Base-by-base conservation (phyloP, 345 rosid species). In the Pistacia vera region DNA sequence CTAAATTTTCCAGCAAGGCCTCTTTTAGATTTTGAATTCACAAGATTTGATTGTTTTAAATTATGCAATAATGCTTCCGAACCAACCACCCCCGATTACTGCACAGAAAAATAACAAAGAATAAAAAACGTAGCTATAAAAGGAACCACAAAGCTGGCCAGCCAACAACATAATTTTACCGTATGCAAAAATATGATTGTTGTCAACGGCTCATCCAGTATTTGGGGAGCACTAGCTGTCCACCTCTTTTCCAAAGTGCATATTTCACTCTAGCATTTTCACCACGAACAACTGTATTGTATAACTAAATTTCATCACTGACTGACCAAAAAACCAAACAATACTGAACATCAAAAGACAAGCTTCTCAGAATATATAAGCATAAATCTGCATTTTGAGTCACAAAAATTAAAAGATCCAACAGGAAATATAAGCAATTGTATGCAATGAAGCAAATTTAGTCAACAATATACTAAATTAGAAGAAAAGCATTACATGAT, bases 81-180 rank as follows among this genome's bases (percentile, higher is more conserved):
- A 86, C 92, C 88, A 94, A 79, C 90, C 94, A 92, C 46, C 97
- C 98, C 41, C 99, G 97, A 94, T 86, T 41, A 57, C 99, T 97
- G 86, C 83, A 82, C 7, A 54, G 38, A 44, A 60, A 70, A 35
- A 62, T 63, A 68, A 58, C 49, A 30, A 68, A 70, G 44, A 36
- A 68, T 77, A 28, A 52, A 67, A 78, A 77, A 65, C 4, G 64
- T 49, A n/a, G 60, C 72, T 75, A 59, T 11, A 35, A 33, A 72
- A 46, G 35, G 70, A 54, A 68, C 72, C 36, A 51, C 12, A 25
- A 41, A 51, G 70, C 66, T 60, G 41, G 28, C 33, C 11, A 38
- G 73, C 44, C 35, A 80, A 69, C 60, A 59, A 52, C 16, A 75
- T 63, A 11, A 55, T n/a, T 38, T 67, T 86, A 97, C 99, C 94